Evolutionary conservation across 345 rosid genomes (phyloP).

Genomic region (Raphanus raphanistrum): DNA sequence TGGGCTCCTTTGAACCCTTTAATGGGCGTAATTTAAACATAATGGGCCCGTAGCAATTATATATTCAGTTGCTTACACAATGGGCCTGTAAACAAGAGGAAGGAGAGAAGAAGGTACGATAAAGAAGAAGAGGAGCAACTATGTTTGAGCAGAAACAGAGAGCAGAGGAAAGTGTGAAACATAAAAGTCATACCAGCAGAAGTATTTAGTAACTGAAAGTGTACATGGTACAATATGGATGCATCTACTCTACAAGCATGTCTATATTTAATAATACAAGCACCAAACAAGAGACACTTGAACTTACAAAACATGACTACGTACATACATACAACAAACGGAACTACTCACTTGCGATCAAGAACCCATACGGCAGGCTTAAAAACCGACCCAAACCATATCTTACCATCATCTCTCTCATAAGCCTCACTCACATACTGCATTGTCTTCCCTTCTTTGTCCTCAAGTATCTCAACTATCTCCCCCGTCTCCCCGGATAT

Average conservation of each 20-base stretch:
- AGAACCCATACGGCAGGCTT: neutral
- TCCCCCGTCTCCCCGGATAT: constrained; percentile 50
- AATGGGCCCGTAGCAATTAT: neutral
- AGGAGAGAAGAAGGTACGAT: constrained; percentile 61
- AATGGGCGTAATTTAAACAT: neutral
- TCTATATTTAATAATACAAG: too few species aligned
- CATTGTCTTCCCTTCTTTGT: constrained; percentile 47
- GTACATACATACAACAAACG: too few species aligned
- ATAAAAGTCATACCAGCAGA: too few species aligned
- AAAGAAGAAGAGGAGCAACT: constrained; percentile 32
- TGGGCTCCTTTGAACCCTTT: neutral
- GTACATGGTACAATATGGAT: too few species aligned
- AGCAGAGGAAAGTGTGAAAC: constrained; percentile 27
- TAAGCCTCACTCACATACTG: constrained; percentile 60
- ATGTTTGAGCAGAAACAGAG: constrained; percentile 36
- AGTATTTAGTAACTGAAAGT: too few species aligned
- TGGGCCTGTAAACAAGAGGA: constrained; percentile 50
- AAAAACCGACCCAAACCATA: neutral
- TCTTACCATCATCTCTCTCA: constrained; percentile 52
- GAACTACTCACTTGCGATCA: too few species aligned
- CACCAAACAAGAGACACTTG: too few species aligned
- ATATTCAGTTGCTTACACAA: constrained; percentile 1
- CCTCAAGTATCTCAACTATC: constrained; percentile 42
- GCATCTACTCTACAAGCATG: too few species aligned
- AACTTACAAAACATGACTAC: too few species aligned